phyloP scores from a whole-genome alignment of 768 basidiomycete genomes.

The Melanogaster broomeanus region DNA sequence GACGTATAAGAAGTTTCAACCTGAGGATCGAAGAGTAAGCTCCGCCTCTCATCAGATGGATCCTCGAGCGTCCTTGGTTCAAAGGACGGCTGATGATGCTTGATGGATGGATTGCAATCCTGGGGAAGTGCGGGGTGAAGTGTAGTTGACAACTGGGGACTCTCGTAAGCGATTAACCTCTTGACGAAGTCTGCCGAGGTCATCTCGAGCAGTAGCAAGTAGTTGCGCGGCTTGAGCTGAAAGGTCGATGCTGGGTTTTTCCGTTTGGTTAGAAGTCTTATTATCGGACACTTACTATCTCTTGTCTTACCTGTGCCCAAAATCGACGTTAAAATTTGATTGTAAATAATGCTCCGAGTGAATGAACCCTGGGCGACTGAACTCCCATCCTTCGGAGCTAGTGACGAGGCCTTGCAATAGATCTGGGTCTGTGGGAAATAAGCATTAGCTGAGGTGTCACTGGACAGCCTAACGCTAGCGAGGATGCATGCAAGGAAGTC shows the following conservation, averaged over 20 bases:
- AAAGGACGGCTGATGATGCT: background rate
- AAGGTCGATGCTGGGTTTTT: background rate
- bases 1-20: background rate
- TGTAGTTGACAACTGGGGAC: background rate
- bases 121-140: background rate
- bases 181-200: background rate
- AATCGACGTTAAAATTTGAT: background rate
- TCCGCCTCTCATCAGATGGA: background rate
- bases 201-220: constrained; percentile 1
- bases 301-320: background rate
- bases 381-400: constrained; percentile 8
- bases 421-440: background rate
- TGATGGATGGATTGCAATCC: background rate
- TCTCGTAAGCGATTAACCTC: background rate
- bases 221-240: background rate
- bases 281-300: no score
- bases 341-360: background rate
- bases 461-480: background rate
- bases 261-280: background rate
- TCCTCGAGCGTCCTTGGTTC: background rate
- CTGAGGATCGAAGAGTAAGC: background rate
- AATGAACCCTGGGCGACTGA: background rate
- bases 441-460: background rate
- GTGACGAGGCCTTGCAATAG: background rate
- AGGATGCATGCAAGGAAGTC: no score